phyloP scores from a whole-genome alignment of 805 yeast genomes.

The Saccharomyces eubayanus region DNA sequence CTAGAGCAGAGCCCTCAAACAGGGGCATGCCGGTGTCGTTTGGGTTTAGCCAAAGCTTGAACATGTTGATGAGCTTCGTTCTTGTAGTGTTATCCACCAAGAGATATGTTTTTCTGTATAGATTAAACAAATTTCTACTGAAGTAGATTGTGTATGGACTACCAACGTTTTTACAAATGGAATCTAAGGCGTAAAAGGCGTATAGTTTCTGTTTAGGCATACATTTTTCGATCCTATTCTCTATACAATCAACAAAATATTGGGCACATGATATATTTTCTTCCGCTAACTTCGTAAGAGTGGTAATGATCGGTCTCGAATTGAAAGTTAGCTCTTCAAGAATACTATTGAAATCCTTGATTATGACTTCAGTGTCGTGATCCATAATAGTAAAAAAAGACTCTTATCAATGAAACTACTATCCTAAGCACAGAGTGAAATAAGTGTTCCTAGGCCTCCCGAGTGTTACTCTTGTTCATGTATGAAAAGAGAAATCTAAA shows the following conservation, averaged over 20 bases:
- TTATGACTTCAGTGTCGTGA: constrained; percentile 29
- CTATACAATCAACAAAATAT: constrained; percentile 68
- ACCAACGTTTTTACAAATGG: constrained; percentile 85
- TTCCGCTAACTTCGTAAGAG: constrained; percentile 74
- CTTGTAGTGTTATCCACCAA: constrained; percentile 70
- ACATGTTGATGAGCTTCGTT: constrained; percentile 62
- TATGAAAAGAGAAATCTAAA: neutral
- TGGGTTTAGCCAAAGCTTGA: constrained; percentile 80
- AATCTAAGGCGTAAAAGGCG: constrained; percentile 77
- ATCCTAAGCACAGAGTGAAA: neutral
- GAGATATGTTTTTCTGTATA: constrained; percentile 72
- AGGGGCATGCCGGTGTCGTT: constrained; percentile 44
- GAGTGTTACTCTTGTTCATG: too few relatives aligned
- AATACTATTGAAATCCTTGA: constrained; percentile 59
- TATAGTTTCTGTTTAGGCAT: constrained; percentile 79
- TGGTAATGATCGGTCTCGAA: constrained; percentile 82
- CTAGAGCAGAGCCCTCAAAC: constrained; percentile 62
- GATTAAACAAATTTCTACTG: constrained; percentile 51
- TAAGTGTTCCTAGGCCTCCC: neutral
- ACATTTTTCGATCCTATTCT: constrained; percentile 63
- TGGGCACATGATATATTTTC: constrained; percentile 74
- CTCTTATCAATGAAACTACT: neutral
- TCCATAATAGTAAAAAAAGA: constrained; percentile 10
- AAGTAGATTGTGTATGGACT: constrained; percentile 79
- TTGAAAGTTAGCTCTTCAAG: constrained; percentile 75